Evolutionary conservation across 345 rosid genomes (phyloP).

Genomic region (Populus simonii): DNA sequence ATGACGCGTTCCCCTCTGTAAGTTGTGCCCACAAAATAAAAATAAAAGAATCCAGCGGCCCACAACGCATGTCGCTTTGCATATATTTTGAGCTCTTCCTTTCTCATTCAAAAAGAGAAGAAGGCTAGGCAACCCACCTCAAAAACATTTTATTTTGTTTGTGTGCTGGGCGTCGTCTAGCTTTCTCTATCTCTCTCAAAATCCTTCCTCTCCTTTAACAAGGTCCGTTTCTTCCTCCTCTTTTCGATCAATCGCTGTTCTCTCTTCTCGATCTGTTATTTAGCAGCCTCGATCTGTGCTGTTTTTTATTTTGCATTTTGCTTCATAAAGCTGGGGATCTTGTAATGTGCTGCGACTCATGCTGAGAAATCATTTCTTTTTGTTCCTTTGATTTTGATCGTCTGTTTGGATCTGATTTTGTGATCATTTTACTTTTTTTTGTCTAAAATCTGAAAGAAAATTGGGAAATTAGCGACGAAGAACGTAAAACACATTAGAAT

Average conservation of each 20-base stretch:
- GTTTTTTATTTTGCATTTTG: background rate
- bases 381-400: background rate
- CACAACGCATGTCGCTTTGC: slow-evolving; percentile 4
- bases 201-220: background rate
- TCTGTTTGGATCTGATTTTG: background rate
- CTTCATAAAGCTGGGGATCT: background rate
- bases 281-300: background rate
- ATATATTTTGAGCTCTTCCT: background rate
- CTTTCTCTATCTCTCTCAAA: background rate
- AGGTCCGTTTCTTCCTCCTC: background rate
- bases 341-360: background rate
- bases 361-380: background rate
- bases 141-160: background rate
- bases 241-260: background rate
- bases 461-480: background rate
- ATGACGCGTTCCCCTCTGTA: slow-evolving; percentile 21
- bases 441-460: background rate
- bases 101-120: background rate
- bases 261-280: background rate
- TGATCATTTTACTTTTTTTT: background rate
- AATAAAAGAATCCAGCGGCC: slow-evolving; percentile 22
- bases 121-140: too few relatives aligned
- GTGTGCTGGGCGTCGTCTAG: background rate
- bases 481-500: background rate
- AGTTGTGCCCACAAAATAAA: slow-evolving; percentile 10